Evolutionary conservation across 2,329 filamentous ascomycete species (phyloP).

Genomic region (Hypoxylon sp.): DNA sequence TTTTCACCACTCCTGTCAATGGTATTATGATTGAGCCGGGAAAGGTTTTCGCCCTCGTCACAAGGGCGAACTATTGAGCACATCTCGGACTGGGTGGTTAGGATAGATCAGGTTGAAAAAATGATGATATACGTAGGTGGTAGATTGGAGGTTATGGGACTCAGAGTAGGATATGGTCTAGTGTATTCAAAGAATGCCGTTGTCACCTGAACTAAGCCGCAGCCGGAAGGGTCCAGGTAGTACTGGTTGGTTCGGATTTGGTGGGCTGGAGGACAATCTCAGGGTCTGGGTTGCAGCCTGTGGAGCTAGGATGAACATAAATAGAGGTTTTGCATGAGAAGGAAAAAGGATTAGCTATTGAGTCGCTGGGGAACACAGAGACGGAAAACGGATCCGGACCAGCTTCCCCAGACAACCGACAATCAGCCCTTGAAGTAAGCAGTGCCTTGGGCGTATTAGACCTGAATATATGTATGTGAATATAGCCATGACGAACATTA

Average conservation of each 20-base stretch:
- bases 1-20: too few species aligned
- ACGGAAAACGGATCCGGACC: background rate
- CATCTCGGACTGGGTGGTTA: too few species aligned
- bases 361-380: background rate
- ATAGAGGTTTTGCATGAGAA: background rate
- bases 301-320: background rate
- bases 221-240: conserved; percentile 5
- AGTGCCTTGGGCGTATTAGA: background rate
- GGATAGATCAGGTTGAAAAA: too few species aligned
- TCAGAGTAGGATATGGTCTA: too few species aligned
- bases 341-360: background rate
- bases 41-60: too few species aligned
- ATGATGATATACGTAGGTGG: too few species aligned
- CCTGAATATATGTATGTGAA: background rate
- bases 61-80: too few species aligned
- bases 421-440: too few species aligned
- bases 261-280: conserved; percentile 6
- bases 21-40: too few species aligned
- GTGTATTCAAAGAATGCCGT: conserved; percentile 4
- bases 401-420: conserved; percentile 20
- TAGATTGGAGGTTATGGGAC: too few species aligned
- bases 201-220: conserved; percentile 7
- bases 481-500: background rate
- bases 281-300: conserved; percentile 7
- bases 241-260: background rate